Conservation (phyloP, 768 basidiomycete genomes). For the Tylopilus sp. region DNA sequence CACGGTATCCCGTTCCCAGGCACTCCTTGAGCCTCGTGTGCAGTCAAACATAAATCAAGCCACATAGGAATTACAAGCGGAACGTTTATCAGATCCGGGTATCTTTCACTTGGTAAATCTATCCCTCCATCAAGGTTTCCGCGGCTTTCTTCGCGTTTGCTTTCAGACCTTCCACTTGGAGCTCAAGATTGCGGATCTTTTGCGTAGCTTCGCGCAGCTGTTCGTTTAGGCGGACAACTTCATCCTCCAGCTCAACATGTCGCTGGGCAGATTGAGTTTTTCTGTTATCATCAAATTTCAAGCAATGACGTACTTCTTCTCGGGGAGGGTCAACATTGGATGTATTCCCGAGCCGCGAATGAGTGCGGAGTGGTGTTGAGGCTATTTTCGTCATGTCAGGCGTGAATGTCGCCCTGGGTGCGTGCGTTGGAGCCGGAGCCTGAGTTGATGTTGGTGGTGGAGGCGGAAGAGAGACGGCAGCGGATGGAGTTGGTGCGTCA, state of each 20-base stretch:
- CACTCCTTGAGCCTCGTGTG: background rate
- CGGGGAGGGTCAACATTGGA: slow-evolving; percentile 1
- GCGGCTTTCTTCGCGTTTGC: slow-evolving; percentile 78
- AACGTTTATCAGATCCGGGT: slow-evolving; percentile 3
- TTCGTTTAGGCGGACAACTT: slow-evolving; percentile 57
- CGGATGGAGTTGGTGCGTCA: slow-evolving; percentile 21
- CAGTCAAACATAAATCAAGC: background rate
- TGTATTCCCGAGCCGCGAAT: slow-evolving; percentile 11
- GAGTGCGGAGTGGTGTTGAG: slow-evolving; percentile 7
- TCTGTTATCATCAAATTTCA: background rate
- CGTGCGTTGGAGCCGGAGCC: slow-evolving; percentile 18
- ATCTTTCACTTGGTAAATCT: slow-evolving; percentile 5
- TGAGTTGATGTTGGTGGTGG: slow-evolving; percentile 21
- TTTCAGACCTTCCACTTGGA: slow-evolving; percentile 73
- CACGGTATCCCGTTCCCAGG: background rate
- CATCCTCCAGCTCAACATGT: slow-evolving; percentile 38
- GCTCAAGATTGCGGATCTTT: slow-evolving; percentile 78
- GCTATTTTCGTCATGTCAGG: slow-evolving; percentile 33
- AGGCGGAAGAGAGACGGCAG: slow-evolving; percentile 29
- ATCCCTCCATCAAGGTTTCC: slow-evolving; percentile 46
- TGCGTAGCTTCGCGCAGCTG: slow-evolving; percentile 79
- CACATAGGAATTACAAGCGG: background rate
- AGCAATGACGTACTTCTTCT: slow-evolving; percentile 31
- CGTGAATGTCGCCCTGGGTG: slow-evolving; percentile 34
- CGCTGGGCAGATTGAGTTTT: slow-evolving; percentile 6